phyloP scores from a whole-genome alignment of 164 flowering plant genomes.

The Piper longum region DNA sequence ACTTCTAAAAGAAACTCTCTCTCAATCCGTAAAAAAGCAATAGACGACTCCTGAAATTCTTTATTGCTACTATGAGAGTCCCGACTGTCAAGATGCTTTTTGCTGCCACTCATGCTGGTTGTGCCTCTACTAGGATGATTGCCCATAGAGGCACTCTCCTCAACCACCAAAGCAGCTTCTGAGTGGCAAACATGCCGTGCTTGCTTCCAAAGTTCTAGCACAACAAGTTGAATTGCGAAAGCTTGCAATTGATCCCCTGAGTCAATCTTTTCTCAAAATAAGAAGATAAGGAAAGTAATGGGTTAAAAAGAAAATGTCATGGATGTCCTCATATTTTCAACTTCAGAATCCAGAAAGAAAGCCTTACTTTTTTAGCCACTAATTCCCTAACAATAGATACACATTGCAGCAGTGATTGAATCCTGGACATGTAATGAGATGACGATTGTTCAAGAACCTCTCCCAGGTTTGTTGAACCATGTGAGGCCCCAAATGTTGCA shows the following conservation, averaged over 20 bases:
- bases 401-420: constrained; percentile 64
- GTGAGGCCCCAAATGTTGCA: constrained; percentile 66
- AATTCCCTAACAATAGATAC: constrained; percentile 71
- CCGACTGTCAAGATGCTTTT: constrained; percentile 20
- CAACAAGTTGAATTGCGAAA: constrained; percentile 87
- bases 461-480: constrained; percentile 55
- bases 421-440: constrained; percentile 46
- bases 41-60: constrained; percentile 28
- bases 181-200: constrained; percentile 78
- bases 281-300: not conserved
- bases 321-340: not conserved
- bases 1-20: constrained; percentile 73
- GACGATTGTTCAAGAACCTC: constrained; percentile 72
- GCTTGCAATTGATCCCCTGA: constrained; percentile 65
- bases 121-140: constrained; percentile 25
- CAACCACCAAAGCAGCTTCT: constrained; percentile 39
- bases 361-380: constrained; percentile 63
- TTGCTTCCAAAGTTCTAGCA: constrained; percentile 94
- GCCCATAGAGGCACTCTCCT: constrained; percentile 64
- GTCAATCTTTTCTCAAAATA: constrained; percentile 4
- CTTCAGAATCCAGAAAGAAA: not conserved
- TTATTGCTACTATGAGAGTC: constrained; percentile 17
- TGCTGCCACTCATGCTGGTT: constrained; percentile 18
- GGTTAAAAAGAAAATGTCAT: too few relatives aligned
- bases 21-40: constrained; percentile 52